These are phyloP conservation scores for Buxus sempervirens DNA, from an alignment of 164 flowering plant species.

Conservation along the genomic window DNA sequence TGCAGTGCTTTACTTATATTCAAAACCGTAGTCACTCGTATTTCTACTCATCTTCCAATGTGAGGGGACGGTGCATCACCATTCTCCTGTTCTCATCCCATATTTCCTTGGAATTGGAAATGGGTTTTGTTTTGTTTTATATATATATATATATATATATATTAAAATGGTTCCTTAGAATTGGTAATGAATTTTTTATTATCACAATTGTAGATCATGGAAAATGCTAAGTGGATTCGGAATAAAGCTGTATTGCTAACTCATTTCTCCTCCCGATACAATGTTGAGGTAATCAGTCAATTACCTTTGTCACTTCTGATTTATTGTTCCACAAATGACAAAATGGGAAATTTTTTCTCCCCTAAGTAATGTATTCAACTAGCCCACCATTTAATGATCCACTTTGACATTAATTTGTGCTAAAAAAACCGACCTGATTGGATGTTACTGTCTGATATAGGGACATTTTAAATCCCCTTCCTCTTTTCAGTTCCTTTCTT, in stretches of 20 bases:
- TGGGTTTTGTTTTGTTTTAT: too few species aligned
- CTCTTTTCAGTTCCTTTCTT: too few species aligned
- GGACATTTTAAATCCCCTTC: too few species aligned
- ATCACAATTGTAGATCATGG: constrained; percentile 59
- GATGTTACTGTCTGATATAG: not conserved
- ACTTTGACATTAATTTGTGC: not conserved
- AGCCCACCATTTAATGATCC: not conserved
- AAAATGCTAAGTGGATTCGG: constrained; percentile 81
- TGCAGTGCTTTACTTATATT: too few species aligned
- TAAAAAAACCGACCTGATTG: not conserved
- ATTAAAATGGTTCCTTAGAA: too few species aligned
- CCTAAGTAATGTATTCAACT: not conserved
- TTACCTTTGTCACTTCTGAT: not conserved
- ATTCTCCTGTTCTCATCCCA: too few species aligned
- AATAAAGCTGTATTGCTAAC: constrained; percentile 73
- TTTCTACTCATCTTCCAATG: too few species aligned
- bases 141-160: too few species aligned
- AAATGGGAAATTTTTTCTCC: not conserved
- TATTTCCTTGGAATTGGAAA: too few species aligned
- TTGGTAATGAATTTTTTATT: not conserved
- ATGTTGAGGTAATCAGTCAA: constrained; percentile 55
- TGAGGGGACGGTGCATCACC: too few species aligned
- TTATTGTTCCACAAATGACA: not conserved
- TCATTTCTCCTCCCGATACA: constrained; percentile 91
- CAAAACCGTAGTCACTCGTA: too few species aligned